A percentile compares a stretch with the other conserved stretches of the same genome.
Evolutionary conservation across 2,329 filamentous ascomycete species (phyloP).

Genomic region (Fusarium irregulare): DNA sequence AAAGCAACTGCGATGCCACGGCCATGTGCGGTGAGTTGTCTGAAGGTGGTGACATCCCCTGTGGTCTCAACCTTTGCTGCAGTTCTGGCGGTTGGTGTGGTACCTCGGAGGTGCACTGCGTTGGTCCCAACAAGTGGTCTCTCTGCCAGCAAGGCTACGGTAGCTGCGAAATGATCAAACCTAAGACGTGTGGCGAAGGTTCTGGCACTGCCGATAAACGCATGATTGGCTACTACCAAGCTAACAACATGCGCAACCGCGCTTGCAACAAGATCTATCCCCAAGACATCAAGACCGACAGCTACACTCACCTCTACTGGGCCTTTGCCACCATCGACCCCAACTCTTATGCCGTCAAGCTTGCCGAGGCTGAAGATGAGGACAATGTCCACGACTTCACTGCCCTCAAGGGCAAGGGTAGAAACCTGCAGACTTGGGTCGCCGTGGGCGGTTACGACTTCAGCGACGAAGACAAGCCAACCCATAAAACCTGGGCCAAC

Average conservation of each 20-base stretch:
- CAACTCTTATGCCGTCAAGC: slow-evolving; percentile 41
- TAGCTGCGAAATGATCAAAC: slow-evolving; percentile 31
- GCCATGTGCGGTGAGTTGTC: slow-evolving; percentile 48
- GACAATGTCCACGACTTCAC: slow-evolving; percentile 21
- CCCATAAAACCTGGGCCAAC: slow-evolving; percentile 44
- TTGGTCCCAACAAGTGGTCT: slow-evolving; percentile 31
- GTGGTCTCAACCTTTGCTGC: slow-evolving; percentile 47
- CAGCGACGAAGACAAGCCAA: slow-evolving; percentile 47
- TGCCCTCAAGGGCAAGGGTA: slow-evolving; percentile 37
- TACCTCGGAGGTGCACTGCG: slow-evolving; percentile 38
- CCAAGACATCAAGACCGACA: slow-evolving; percentile 36
- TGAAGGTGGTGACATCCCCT: slow-evolving; percentile 35
- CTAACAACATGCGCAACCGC: slow-evolving; percentile 28
- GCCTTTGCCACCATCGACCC: slow-evolving; percentile 51
- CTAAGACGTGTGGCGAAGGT: slow-evolving; percentile 43
- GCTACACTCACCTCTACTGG: slow-evolving; percentile 47
- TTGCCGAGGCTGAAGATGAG: neutral
- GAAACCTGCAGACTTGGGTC: slow-evolving; percentile 51
- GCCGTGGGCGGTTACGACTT: slow-evolving; percentile 57
- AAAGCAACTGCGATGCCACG: slow-evolving; percentile 39
- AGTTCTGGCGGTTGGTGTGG: slow-evolving; percentile 41
- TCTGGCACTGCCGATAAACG: slow-evolving; percentile 45
- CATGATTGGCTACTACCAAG: slow-evolving; percentile 50
- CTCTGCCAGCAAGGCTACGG: slow-evolving; percentile 53
- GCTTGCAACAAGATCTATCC: slow-evolving; percentile 43